Base-by-base conservation (phyloP, 2,329 filamentous ascomycete species). In the Macrophomina tecta region DNA sequence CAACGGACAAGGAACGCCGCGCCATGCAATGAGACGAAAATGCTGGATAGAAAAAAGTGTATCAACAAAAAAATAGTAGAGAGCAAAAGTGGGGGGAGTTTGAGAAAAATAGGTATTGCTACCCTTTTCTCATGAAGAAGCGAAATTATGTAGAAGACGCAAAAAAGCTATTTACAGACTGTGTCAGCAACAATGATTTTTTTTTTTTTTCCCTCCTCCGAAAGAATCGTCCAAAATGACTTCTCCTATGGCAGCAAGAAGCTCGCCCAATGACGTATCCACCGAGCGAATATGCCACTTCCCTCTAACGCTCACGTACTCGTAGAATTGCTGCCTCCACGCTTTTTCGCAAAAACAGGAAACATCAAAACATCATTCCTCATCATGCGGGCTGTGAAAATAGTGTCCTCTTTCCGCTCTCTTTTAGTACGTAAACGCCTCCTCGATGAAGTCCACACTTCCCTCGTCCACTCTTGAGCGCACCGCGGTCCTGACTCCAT, bases 391-490 rank as follows among this genome's bases (percentile, higher is more conserved):
- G 62, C 12, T 40, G 34, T 18, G 14, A 42, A 32, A 53, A 45
- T 52, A 5, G 18, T 30, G 6, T 36, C 34, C 28, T 40, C 32
- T 23, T 36, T 23, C 32, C 11, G 36, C 55, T 66, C 46, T 28
- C 48, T 45, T 45, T 75, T 61, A 89, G 80, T 88, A 89, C 1
- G 87, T 89, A 76, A 90, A 90, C 46, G 86, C 85, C 78, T 90
- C 88, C 74, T 90, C 88, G 23, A 87, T 82, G 76, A 89, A 89
- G 77, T 89, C 87, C 8, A 90, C 76, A 60, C 80, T 80, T 45
- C 83, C 85, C 6, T 84, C 84, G 30, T 81, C 79, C 34, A 86
- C 81, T 68, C 83, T 80, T 34, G 77, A 78, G 52, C 88, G 76
- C 16, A 85, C 82, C 2, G 86, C 86, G 18, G 79, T 80, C 34